A percentile compares a stretch with the other conserved stretches of the same genome.
Evolutionary conservation across 495 filamentous ascomycete genomes (phyloP).

Genomic region (Penicillium egyptiacum): DNA sequence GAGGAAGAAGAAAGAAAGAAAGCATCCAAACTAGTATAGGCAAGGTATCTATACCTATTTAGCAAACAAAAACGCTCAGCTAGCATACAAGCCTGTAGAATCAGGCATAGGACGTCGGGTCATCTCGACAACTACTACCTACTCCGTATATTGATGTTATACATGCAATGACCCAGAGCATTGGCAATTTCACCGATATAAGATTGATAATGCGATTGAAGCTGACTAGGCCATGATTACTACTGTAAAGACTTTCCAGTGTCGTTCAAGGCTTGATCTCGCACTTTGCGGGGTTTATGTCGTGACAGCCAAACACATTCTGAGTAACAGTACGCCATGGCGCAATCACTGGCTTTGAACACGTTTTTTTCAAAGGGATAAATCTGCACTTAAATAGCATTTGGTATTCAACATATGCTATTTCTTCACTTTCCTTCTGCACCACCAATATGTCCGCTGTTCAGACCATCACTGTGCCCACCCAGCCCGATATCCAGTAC

Average conservation of each 20-base stretch:
- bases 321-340: conserved; percentile 9
- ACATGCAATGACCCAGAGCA: no score
- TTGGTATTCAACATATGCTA: neutral
- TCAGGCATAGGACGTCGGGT: no score
- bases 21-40: no score
- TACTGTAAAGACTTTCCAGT: neutral
- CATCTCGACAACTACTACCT: no score
- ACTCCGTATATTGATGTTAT: no score
- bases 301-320: conserved; percentile 9
- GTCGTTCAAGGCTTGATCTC: neutral
- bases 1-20: no score
- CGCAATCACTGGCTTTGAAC: conserved; percentile 14
- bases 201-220: neutral
- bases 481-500: conserved; percentile 56
- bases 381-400: conserved; percentile 1
- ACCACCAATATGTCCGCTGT: conserved; percentile 29
- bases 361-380: neutral
- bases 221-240: no score
- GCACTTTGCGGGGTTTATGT: conserved; percentile 22
- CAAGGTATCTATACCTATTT: no score
- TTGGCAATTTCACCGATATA: no score
- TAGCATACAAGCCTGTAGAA: no score
- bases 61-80: no score
- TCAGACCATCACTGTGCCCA: conserved; percentile 28
- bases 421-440: neutral